Evolutionary conservation across 2,329 filamentous ascomycete species (phyloP).

Genomic region (Cladophialophora carrionii): DNA sequence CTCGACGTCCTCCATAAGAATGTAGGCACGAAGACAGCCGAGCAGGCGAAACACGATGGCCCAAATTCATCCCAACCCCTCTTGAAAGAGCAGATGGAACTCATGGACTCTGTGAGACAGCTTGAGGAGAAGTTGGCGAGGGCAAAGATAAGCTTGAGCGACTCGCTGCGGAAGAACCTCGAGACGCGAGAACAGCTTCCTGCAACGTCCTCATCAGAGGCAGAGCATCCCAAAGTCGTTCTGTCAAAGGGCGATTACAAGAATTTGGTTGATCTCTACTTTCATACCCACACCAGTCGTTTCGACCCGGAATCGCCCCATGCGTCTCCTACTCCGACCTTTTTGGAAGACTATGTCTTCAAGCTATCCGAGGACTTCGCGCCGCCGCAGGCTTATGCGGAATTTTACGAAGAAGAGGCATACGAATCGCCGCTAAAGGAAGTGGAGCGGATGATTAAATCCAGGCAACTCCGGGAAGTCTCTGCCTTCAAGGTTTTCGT

Average conservation of each 20-base stretch:
- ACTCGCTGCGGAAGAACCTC: constrained; percentile 16
- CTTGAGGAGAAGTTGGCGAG: constrained; percentile 37
- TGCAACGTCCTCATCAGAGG: not conserved
- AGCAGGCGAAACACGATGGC: constrained; percentile 46
- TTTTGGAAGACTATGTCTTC: constrained; percentile 38
- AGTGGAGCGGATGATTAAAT: constrained; percentile 45
- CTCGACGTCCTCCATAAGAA: constrained; percentile 29
- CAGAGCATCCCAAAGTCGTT: constrained; percentile 29
- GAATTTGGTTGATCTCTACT: constrained; percentile 54
- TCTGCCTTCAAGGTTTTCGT: constrained; percentile 41
- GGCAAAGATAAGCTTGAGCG: constrained; percentile 32
- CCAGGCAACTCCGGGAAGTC: constrained; percentile 37
- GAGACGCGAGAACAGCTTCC: constrained; percentile 2
- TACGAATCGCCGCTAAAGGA: constrained; percentile 40
- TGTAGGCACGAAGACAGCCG: constrained; percentile 29
- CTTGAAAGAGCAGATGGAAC: constrained; percentile 32
- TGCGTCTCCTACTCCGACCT: constrained; percentile 35
- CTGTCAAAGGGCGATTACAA: constrained; percentile 51
- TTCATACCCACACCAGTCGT: constrained; percentile 42
- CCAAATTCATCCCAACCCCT: constrained; percentile 30
- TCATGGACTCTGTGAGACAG: constrained; percentile 36
- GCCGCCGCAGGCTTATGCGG: constrained; percentile 28
- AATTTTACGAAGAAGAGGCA: constrained; percentile 30
- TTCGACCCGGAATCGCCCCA: constrained; percentile 38
- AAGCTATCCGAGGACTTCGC: constrained; percentile 38